phyloP scores from a whole-genome alignment of 1,139 yeast genomes.

The Pneumocystis jirovecii region DNA sequence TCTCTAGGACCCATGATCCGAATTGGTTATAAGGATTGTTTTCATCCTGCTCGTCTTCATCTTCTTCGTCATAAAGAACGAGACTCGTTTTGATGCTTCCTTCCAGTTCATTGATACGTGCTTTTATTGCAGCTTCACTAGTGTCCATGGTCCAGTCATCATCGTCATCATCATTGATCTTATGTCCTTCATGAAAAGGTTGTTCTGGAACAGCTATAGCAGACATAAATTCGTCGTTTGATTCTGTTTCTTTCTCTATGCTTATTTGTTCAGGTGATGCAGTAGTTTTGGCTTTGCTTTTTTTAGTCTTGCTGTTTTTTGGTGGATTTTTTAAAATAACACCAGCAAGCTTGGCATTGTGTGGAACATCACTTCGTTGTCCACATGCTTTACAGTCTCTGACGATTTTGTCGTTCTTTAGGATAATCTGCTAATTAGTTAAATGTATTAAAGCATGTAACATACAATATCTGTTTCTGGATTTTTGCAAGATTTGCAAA shows the following conservation, averaged over 20 bases:
- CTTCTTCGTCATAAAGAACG: constrained; percentile 21
- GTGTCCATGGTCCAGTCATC: constrained; percentile 96
- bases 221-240: constrained; percentile 44
- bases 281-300: constrained; percentile 42
- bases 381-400: constrained; percentile 99
- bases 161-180: constrained; percentile 33
- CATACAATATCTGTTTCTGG: constrained; percentile 84
- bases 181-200: constrained; percentile 66
- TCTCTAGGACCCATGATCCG: constrained; percentile 78
- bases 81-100: constrained; percentile 25
- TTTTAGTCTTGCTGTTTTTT: constrained; percentile 24
- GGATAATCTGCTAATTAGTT: constrained; percentile 26
- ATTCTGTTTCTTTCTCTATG: constrained; percentile 24
- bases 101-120: constrained; percentile 79
- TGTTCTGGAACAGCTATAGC: constrained; percentile 50
- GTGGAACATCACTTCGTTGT: constrained; percentile 66
- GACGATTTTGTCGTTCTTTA: constrained; percentile 60
- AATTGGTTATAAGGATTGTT: constrained; percentile 46
- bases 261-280: constrained; percentile 24
- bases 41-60: constrained; percentile 28
- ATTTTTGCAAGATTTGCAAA: constrained; percentile 89
- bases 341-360: constrained; percentile 72
- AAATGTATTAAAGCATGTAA: neutral
- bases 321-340: constrained; percentile 92
- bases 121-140: constrained; percentile 91